Conservation (phyloP, 2,329 filamentous ascomycete genomes). For the Botrytis fabae region DNA sequence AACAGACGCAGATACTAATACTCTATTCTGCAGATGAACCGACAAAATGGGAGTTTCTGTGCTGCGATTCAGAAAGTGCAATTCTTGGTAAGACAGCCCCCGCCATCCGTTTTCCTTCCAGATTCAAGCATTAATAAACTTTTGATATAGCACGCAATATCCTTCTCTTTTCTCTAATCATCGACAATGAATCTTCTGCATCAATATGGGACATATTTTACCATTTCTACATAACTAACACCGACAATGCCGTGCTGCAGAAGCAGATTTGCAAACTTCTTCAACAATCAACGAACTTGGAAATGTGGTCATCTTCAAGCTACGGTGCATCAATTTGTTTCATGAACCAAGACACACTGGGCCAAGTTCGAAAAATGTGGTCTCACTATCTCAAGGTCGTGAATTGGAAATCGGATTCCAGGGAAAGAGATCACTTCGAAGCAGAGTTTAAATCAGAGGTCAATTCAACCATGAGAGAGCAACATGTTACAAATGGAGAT, state of each 20-base stretch:
- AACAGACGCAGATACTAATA: fast-evolving
- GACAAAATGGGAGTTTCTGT: conserved; percentile 4
- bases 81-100: neutral
- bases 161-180: conserved; percentile 16
- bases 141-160: conserved; percentile 22
- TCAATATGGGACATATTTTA: conserved; percentile 25
- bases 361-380: conserved; percentile 20
- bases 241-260: conserved; percentile 9
- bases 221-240: conserved; percentile 18
- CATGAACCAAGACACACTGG: conserved; percentile 16
- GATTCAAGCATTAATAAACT: neutral
- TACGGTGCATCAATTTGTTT: conserved; percentile 20
- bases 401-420: neutral
- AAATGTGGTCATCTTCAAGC: conserved; percentile 14
- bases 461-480: neutral
- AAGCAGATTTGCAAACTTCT: conserved; percentile 17
- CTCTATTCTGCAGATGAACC: neutral
- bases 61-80: conserved; percentile 13
- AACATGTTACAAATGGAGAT: too few species aligned
- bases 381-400: neutral
- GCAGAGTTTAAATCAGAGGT: neutral
- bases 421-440: neutral
- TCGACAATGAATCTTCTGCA: conserved; percentile 5
- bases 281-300: neutral
- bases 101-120: neutral